phyloP scores from a whole-genome alignment of 2,329 filamentous ascomycete genomes.

The Biscogniauxia sp. region DNA sequence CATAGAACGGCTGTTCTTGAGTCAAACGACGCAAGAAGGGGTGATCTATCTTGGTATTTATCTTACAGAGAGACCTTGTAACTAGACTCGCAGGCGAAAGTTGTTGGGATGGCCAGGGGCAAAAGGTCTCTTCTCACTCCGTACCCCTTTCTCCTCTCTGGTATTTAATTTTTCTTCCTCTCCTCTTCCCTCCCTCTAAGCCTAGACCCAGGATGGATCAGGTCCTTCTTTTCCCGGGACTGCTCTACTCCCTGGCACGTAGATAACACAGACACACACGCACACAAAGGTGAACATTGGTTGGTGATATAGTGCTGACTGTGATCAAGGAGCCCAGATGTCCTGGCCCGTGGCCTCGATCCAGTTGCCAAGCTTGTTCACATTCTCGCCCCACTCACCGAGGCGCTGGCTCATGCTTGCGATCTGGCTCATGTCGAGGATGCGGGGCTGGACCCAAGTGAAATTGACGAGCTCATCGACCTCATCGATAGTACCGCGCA shows the following conservation, averaged over 20 bases:
- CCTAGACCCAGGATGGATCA: neutral
- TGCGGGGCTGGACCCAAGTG: slow-evolving; percentile 98
- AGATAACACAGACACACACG: neutral
- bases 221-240: neutral
- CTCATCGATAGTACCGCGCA: slow-evolving; percentile 93
- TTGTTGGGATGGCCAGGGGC: neutral
- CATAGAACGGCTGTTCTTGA: neutral
- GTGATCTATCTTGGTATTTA: neutral
- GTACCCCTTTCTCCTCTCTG: neutral
- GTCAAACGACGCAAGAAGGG: neutral
- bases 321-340: slow-evolving; percentile 75
- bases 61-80: neutral
- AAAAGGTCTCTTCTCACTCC: neutral
- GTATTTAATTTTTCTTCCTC: neutral
- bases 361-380: slow-evolving; percentile 95
- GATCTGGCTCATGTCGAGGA: slow-evolving; percentile 93
- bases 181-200: neutral
- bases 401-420: slow-evolving; percentile 84
- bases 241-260: neutral
- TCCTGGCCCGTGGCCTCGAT: slow-evolving; percentile 92
- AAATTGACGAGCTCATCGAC: slow-evolving; percentile 92
- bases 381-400: slow-evolving; percentile 92
- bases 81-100: neutral
- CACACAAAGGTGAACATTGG: neutral
- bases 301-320: neutral